These are phyloP conservation scores for Cryoendolithus antarcticus DNA, from an alignment of 2,329 filamentous ascomycete species.

Conservation along the genomic window DNA sequence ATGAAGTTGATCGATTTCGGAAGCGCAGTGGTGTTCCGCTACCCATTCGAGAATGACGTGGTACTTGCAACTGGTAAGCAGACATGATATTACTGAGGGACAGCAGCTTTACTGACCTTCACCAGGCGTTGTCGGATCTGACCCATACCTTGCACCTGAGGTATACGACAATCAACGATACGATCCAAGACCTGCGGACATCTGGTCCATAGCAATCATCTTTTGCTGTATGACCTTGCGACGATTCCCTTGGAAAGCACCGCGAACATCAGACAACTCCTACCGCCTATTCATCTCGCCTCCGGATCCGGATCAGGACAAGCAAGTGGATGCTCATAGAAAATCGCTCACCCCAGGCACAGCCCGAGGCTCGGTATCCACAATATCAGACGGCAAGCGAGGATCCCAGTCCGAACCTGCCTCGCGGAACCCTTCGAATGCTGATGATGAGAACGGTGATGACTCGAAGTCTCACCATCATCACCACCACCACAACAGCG, in stretches of 20 bases:
- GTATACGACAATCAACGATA: constrained; percentile 92
- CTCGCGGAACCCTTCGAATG: constrained; percentile 25
- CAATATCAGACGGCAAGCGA: constrained; percentile 11
- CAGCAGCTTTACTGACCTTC: constrained; percentile 9
- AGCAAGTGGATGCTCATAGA: constrained; percentile 16
- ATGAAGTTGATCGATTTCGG: constrained; percentile 99
- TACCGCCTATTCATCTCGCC: constrained; percentile 85
- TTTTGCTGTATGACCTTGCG: constrained; percentile 97
- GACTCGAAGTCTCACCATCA: constrained; percentile 16
- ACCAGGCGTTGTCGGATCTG: constrained; percentile 66
- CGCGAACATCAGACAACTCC: constrained; percentile 80
- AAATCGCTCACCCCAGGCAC: constrained; percentile 11
- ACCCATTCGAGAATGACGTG: constrained; percentile 87
- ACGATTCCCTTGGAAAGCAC: constrained; percentile 94
- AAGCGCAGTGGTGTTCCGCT: constrained; percentile 90
- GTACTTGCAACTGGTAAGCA: constrained; percentile 66
- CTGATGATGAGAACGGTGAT: constrained; percentile 7
- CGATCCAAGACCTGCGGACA: constrained; percentile 84
- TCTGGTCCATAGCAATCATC: constrained; percentile 97
- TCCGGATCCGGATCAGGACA: constrained; percentile 55
- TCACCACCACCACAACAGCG: constrained; percentile 22
- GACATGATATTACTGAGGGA: neutral
- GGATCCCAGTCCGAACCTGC: constrained; percentile 26
- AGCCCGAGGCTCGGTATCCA: neutral
- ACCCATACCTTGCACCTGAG: constrained; percentile 92